Conservation (phyloP, 176 grass and related monocot species). For the Rhynchospora pubera region DNA sequence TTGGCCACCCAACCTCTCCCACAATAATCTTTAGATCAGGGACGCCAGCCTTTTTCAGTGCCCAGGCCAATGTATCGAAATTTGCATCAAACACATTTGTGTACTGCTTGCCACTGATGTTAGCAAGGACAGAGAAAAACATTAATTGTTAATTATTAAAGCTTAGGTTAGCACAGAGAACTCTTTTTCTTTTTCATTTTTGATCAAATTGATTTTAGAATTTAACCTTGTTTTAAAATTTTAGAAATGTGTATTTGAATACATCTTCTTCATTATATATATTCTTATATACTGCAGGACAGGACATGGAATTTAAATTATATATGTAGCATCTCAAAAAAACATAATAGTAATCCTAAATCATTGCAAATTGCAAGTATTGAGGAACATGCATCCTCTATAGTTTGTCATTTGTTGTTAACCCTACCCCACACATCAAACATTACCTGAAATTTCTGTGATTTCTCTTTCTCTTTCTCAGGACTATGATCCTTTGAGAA, state of each 20-base stretch:
- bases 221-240: not conserved
- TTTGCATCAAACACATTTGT: constrained; percentile 90
- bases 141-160: not conserved
- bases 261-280: not conserved
- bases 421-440: not conserved
- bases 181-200: not conserved
- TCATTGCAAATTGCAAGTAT: not conserved
- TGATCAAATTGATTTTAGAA: not conserved
- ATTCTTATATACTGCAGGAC: too few species aligned
- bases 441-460: not conserved
- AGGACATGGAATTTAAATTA: too few species aligned
- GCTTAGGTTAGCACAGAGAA: not conserved
- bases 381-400: not conserved
- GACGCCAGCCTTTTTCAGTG: constrained; percentile 73
- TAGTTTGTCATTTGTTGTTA: not conserved
- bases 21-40: constrained; percentile 58
- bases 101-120: constrained; percentile 41
- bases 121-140: not conserved
- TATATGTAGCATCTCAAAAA: not conserved
- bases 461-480: not conserved
- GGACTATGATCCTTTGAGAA: not conserved
- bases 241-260: not conserved
- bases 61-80: constrained; percentile 59
- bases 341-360: not conserved
- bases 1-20: constrained; percentile 80